A percentile compares a stretch with the other conserved stretches of the same genome.
phyloP scores from a whole-genome alignment of 371 early-diverging fungal genomes.

The Mucor mucedo region DNA sequence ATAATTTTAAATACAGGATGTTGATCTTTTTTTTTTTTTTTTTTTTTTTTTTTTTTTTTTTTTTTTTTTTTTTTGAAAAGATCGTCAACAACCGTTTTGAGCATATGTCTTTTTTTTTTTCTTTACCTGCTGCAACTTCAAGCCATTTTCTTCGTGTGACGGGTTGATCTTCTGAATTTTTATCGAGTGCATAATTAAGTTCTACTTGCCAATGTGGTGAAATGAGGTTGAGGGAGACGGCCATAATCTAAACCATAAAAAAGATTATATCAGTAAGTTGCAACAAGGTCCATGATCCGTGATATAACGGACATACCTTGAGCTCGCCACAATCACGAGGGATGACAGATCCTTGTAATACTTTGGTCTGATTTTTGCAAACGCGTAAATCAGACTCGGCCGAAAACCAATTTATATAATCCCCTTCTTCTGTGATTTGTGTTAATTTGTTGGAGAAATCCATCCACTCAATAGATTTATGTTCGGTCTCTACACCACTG shows the following conservation, averaged over 20 bases:
- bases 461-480: conserved; percentile 16
- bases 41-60: conserved; percentile 1
- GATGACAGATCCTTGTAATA: conserved; percentile 66
- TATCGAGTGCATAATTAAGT: conserved; percentile 52
- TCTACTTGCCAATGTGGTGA: conserved; percentile 46
- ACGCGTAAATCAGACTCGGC: conserved; percentile 52
- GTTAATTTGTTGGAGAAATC: conserved; percentile 27
- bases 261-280: not conserved
- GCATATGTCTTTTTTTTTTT: not conserved
- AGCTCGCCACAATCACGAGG: conserved; percentile 67
- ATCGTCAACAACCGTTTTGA: not conserved
- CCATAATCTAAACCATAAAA: conserved; percentile 38
- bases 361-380: conserved; percentile 57
- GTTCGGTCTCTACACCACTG: conserved; percentile 19
- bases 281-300: not conserved
- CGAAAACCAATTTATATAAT: conserved; percentile 32
- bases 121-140: conserved; percentile 23
- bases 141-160: conserved; percentile 34
- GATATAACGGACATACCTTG: conserved; percentile 43
- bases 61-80: not conserved
- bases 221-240: conserved; percentile 51
- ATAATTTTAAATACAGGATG: conserved; percentile 41
- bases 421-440: conserved; percentile 32
- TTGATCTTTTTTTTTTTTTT: conserved; percentile 5
- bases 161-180: conserved; percentile 27